Percentiles rank a stretch among this genome's conserved stretches.
These are phyloP conservation scores for Delonix regia DNA, from an alignment of 306 rosid species.

Conservation along the genomic window DNA sequence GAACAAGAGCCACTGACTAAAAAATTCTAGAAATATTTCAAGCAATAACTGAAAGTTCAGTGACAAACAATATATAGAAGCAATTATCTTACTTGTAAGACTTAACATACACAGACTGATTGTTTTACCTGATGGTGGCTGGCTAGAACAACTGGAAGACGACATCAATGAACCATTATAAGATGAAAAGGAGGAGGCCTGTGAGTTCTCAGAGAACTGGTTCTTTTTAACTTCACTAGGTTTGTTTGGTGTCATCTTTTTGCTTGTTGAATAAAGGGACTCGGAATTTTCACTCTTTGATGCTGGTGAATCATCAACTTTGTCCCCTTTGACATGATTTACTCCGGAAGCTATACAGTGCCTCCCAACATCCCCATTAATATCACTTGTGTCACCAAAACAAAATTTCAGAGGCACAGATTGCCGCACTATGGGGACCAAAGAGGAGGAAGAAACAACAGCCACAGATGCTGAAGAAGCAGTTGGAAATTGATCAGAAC, in stretches of 20 bases:
- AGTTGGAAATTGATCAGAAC: slow-evolving; percentile 38
- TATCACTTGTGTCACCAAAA: slow-evolving; percentile 34
- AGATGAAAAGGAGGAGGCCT: slow-evolving; percentile 33
- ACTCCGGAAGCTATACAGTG: slow-evolving; percentile 41
- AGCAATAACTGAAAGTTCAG: slow-evolving; percentile 2
- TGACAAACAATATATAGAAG: slow-evolving; percentile 5
- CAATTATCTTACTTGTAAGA: slow-evolving; percentile 18
- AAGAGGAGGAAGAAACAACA: slow-evolving; percentile 39
- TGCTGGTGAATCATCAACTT: slow-evolving; percentile 39
- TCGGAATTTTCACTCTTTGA: slow-evolving; percentile 42
- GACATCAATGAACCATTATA: slow-evolving; percentile 43
- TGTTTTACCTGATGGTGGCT: slow-evolving; percentile 40
- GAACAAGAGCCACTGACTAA: slow-evolving; percentile 4
- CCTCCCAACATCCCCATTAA: slow-evolving; percentile 45
- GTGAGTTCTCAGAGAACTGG: slow-evolving; percentile 34
- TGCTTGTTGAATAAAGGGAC: slow-evolving; percentile 33
- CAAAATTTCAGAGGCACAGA: slow-evolving; percentile 35
- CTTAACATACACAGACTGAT: slow-evolving; percentile 23
- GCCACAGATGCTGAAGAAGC: slow-evolving; percentile 40
- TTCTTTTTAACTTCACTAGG: slow-evolving; percentile 41
- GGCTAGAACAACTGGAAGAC: slow-evolving; percentile 45
- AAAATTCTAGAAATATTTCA: slow-evolving; percentile 1
- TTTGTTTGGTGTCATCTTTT: slow-evolving; percentile 31
- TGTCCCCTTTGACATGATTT: slow-evolving; percentile 44
- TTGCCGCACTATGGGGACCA: slow-evolving; percentile 48